Evolutionary conservation across 441 rosid genomes (phyloP).

Genomic region (Mallotus repandus): DNA sequence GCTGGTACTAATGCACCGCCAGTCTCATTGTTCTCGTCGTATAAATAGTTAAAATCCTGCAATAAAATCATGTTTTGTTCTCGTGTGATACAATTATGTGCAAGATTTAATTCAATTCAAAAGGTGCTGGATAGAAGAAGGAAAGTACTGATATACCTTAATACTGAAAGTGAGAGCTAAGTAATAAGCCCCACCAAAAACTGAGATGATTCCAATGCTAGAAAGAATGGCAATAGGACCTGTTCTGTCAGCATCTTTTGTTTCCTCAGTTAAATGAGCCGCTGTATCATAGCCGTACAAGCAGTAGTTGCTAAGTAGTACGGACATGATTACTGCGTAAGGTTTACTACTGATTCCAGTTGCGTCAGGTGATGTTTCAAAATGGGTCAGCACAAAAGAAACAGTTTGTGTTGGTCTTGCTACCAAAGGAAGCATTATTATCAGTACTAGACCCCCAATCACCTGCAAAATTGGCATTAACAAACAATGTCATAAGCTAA

Average conservation of each 20-base stretch:
- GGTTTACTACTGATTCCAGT: conserved; percentile 62
- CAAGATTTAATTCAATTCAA: too few species aligned
- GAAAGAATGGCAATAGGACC: conserved; percentile 70
- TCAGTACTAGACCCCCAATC: conserved; percentile 52
- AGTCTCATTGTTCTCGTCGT: conserved; percentile 57
- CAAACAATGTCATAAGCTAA: too few species aligned
- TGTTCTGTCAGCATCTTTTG: conserved; percentile 56
- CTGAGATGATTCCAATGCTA: conserved; percentile 55
- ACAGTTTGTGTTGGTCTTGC: conserved; percentile 49
- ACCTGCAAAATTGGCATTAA: conserved; percentile 29
- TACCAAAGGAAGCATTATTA: conserved; percentile 63
- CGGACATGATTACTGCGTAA: conserved; percentile 55
- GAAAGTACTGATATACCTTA: conserved; percentile 26
- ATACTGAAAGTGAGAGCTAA: conserved; percentile 65
- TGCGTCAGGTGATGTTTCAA: conserved; percentile 38
- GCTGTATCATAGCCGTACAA: conserved; percentile 68
- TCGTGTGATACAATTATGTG: too few species aligned
- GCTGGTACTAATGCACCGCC: conserved; percentile 59
- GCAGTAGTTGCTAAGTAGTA: conserved; percentile 58
- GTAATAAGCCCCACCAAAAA: conserved; percentile 61
- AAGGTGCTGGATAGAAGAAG: too few species aligned
- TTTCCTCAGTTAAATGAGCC: conserved; percentile 70
- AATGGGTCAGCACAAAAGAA: conserved; percentile 54
- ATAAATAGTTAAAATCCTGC: conserved; percentile 47
- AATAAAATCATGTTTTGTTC: background rate